Conservation (phyloP, 495 filamentous ascomycete genomes). For the Letharia columbiana region DNA sequence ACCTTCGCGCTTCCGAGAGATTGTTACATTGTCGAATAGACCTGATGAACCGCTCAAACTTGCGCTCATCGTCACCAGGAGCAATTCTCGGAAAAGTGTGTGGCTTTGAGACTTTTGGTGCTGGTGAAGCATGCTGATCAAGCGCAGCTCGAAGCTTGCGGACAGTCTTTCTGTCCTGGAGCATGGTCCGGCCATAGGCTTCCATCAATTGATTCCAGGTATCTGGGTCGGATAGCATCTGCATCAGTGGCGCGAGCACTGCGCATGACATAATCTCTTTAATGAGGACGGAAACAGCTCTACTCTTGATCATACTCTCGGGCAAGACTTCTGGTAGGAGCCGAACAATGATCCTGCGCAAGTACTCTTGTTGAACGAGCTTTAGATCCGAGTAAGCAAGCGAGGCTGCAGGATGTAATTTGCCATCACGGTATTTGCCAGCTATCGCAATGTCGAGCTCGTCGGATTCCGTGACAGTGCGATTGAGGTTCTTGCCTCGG, state of each 20-base stretch:
- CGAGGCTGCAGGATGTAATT: slow-evolving; percentile 81
- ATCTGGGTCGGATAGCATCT: slow-evolving; percentile 77
- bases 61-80: slow-evolving; percentile 71
- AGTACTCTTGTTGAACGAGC: slow-evolving; percentile 73
- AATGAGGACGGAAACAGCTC: slow-evolving; percentile 68
- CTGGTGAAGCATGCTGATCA: slow-evolving; percentile 87
- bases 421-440: slow-evolving; percentile 80
- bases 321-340: slow-evolving; percentile 74
- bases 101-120: slow-evolving; percentile 54
- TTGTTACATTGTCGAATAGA: slow-evolving; percentile 83
- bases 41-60: slow-evolving; percentile 89
- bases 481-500: slow-evolving; percentile 75
- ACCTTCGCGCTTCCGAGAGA: slow-evolving; percentile 85
- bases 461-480: slow-evolving; percentile 89
- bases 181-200: slow-evolving; percentile 73
- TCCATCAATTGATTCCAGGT: slow-evolving; percentile 96
- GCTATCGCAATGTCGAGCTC: slow-evolving; percentile 93
- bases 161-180: slow-evolving; percentile 94
- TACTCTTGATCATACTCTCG: slow-evolving; percentile 61
- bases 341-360: slow-evolving; percentile 59
- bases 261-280: slow-evolving; percentile 77
- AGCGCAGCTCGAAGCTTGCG: slow-evolving; percentile 87
- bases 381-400: slow-evolving; percentile 74
- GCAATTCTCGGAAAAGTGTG: slow-evolving; percentile 58
- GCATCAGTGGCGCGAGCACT: slow-evolving; percentile 61